phyloP scores from a whole-genome alignment of 2,329 filamentous ascomycete species.

The Botryotinia convoluta region DNA sequence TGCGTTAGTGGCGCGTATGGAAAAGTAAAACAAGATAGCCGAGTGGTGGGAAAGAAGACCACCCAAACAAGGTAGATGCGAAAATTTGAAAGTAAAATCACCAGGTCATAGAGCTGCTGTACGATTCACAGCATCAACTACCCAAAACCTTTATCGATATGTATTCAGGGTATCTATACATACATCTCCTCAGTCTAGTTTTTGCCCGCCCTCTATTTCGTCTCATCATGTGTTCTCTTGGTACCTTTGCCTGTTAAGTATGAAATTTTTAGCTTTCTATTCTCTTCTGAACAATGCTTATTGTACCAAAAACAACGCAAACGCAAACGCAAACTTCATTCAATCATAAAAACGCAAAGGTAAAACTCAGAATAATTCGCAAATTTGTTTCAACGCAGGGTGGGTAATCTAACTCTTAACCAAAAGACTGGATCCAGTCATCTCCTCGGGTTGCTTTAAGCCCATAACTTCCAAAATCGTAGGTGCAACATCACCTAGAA shows the following conservation, averaged over 20 bases:
- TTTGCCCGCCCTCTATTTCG: conserved; percentile 8
- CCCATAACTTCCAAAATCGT: conserved; percentile 91
- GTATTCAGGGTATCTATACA: not conserved
- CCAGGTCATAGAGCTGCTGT: not conserved
- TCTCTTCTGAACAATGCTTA: conserved; percentile 14
- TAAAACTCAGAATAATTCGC: conserved; percentile 8
- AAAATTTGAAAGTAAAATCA: not conserved
- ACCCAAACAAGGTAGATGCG: not conserved
- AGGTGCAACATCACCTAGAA: conserved; percentile 97
- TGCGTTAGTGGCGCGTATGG: not conserved
- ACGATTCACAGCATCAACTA: not conserved
- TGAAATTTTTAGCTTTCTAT: conserved; percentile 25
- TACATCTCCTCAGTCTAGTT: not conserved
- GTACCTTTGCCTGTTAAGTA: conserved; percentile 30
- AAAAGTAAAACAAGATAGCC: not conserved
- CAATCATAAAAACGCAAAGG: conserved; percentile 12
- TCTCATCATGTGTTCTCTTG: conserved; percentile 36
- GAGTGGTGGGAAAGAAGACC: not conserved
- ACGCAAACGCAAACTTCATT: conserved; percentile 2
- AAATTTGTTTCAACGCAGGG: conserved; percentile 13
- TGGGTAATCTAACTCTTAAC: conserved; percentile 55
- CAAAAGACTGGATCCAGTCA: conserved; percentile 84
- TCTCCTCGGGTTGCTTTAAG: conserved; percentile 82
- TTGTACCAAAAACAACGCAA: conserved; percentile 11
- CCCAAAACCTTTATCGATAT: not conserved